Conservation (phyloP, 805 yeast genomes). For the Candida sanyiensis region DNA sequence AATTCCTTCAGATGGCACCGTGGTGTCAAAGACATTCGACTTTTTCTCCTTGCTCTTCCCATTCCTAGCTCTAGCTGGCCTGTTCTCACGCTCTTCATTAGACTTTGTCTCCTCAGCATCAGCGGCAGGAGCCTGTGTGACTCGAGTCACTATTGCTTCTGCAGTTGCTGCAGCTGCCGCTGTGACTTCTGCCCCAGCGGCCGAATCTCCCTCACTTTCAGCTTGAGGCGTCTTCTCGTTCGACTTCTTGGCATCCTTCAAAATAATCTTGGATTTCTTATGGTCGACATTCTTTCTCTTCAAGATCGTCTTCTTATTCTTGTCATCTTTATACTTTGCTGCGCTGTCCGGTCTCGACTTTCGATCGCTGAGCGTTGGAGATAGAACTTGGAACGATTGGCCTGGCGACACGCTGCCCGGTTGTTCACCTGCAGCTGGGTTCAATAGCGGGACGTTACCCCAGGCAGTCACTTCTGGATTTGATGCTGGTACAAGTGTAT, state of each 20-base stretch:
- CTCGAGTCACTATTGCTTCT: too few relatives aligned
- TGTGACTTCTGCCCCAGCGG: too few relatives aligned
- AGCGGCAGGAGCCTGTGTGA: too few relatives aligned
- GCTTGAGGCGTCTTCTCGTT: neutral
- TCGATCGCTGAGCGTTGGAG: neutral
- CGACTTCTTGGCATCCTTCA: constrained; percentile 2
- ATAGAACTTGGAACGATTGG: constrained; percentile 3
- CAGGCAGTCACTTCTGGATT: constrained; percentile 3
- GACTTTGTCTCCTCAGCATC: neutral
- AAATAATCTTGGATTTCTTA: constrained; percentile 4
- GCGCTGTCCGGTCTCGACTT: constrained; percentile 2
- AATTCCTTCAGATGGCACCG: neutral
- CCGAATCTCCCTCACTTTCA: too few relatives aligned
- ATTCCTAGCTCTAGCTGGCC: too few relatives aligned
- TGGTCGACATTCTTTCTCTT: constrained; percentile 9
- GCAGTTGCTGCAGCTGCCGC: too few relatives aligned
- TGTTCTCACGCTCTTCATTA: neutral
- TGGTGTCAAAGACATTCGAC: neutral
- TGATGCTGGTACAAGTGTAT: constrained; percentile 5
- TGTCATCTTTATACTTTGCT: neutral
- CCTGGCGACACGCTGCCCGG: constrained; percentile 3
- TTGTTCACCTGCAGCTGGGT: neutral
- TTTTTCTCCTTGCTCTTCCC: neutral
- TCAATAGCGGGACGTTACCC: neutral
- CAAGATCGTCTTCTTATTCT: constrained; percentile 9